phyloP scores from a whole-genome alignment of 176 grass and related monocot species.

The Musa troglodytarum region DNA sequence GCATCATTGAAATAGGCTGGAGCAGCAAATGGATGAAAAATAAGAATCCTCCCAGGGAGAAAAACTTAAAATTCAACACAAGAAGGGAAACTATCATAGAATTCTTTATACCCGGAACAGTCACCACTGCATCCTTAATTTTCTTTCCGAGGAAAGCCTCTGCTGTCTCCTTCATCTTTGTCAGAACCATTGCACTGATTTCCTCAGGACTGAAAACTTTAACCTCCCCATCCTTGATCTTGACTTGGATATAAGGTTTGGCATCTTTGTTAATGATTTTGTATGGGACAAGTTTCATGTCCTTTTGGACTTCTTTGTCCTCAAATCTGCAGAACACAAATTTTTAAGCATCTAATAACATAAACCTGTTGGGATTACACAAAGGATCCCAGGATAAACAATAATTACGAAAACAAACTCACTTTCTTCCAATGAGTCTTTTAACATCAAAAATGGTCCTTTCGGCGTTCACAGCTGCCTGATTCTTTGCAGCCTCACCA shows the following conservation, averaged over 20 bases:
- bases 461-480: constrained; percentile 47
- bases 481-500: constrained; percentile 78
- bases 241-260: constrained; percentile 54
- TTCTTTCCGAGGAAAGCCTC: constrained; percentile 55
- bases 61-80: neutral
- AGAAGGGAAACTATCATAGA: neutral
- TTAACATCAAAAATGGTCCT: constrained; percentile 63
- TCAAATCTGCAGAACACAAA: constrained; percentile 24
- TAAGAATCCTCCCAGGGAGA: neutral
- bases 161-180: constrained; percentile 61
- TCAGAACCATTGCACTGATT: constrained; percentile 63
- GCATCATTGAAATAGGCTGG: constrained; percentile 78
- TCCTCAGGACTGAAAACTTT: constrained; percentile 63
- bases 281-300: constrained; percentile 65
- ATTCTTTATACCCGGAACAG: constrained; percentile 34
- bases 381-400: neutral
- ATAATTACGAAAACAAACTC: constrained; percentile 4
- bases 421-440: constrained; percentile 47
- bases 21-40: neutral
- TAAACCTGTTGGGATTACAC: neutral
- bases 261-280: constrained; percentile 51
- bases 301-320: constrained; percentile 50
- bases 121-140: constrained; percentile 58
- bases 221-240: constrained; percentile 40
- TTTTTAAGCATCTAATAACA: neutral